Conservation (phyloP, 345 rosid genomes). For the Camelina sativa region DNA sequence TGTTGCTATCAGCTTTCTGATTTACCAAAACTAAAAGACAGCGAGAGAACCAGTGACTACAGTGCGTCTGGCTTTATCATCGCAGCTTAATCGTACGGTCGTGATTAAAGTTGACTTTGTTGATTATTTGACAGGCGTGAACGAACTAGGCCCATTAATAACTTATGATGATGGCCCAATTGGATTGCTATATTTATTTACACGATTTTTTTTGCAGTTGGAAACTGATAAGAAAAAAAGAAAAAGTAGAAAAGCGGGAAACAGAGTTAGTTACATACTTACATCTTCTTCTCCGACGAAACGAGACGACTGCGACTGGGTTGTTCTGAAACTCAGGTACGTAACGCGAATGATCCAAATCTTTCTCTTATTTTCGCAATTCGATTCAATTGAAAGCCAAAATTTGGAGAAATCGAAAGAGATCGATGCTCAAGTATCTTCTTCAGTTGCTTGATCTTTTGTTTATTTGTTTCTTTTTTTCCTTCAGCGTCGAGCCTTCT, state of each 20-base stretch:
- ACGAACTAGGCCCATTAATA: constrained; percentile 5
- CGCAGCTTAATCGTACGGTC: constrained; percentile 18
- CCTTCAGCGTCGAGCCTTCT: not conserved
- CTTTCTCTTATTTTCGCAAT: not conserved
- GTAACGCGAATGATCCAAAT: not conserved
- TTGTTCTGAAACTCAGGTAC: not conserved
- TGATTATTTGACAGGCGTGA: not conserved
- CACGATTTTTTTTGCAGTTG: not conserved
- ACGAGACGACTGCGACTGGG: constrained; percentile 15
- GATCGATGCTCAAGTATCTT: not conserved
- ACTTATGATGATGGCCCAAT: too few relatives aligned
- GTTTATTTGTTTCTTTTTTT: not conserved
- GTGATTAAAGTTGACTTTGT: constrained; percentile 19
- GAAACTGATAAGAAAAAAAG: not conserved
- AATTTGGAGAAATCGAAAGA: too few relatives aligned
- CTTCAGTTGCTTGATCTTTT: not conserved
- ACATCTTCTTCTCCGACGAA: constrained; percentile 28
- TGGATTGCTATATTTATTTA: not conserved
- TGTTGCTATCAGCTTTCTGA: constrained; percentile 17
- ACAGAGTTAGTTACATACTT: constrained; percentile 7
- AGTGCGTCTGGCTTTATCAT: not conserved
- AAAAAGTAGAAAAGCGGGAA: constrained; percentile 29
- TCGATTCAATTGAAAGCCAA: not conserved
- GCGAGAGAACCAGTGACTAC: constrained; percentile 26
- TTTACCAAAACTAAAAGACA: constrained; percentile 34